Percentiles rank a stretch among this genome's conserved stretches.
These are phyloP conservation scores for Pterulicium gracile DNA, from an alignment of 1,284 basidiomycete genomes.

Conservation along the genomic window DNA sequence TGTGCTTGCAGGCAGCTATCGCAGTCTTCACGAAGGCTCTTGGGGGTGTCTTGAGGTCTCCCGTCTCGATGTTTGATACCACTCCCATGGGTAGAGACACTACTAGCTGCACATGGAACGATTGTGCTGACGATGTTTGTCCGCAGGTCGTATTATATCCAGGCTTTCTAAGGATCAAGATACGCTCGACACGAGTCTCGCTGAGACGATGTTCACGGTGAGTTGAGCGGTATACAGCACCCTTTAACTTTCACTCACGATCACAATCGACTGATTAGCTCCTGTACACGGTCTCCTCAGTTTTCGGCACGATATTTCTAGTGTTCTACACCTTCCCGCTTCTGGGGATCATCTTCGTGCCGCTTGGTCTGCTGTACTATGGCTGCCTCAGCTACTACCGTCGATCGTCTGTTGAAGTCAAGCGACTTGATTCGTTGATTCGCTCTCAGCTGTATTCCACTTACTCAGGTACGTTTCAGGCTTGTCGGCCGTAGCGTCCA, in stretches of 20 bases:
- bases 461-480: slow-evolving; percentile 23
- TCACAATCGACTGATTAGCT: slow-evolving; percentile 21
- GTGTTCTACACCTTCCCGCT: slow-evolving; percentile 58
- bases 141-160: slow-evolving; percentile 28
- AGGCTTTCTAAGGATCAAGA: slow-evolving; percentile 37
- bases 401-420: slow-evolving; percentile 50
- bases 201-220: slow-evolving; percentile 18
- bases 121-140: slow-evolving; percentile 17
- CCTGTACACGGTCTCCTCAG: slow-evolving; percentile 32
- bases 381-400: slow-evolving; percentile 40
- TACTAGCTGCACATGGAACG: background rate
- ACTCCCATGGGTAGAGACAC: slow-evolving; percentile 55
- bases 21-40: slow-evolving; percentile 35
- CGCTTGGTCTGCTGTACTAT: slow-evolving; percentile 39
- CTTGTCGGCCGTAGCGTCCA: background rate
- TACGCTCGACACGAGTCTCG: slow-evolving; percentile 28
- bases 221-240: background rate
- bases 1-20: slow-evolving; percentile 33
- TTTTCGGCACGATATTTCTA: slow-evolving; percentile 43
- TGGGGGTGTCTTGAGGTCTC: slow-evolving; percentile 34
- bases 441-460: slow-evolving; percentile 54
- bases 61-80: slow-evolving; percentile 55
- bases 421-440: slow-evolving; percentile 61
- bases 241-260: slow-evolving; percentile 8
- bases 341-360: slow-evolving; percentile 48